Conservation (phyloP, 2,329 filamentous ascomycete genomes). For the Penicillium fuscoglaucum region DNA sequence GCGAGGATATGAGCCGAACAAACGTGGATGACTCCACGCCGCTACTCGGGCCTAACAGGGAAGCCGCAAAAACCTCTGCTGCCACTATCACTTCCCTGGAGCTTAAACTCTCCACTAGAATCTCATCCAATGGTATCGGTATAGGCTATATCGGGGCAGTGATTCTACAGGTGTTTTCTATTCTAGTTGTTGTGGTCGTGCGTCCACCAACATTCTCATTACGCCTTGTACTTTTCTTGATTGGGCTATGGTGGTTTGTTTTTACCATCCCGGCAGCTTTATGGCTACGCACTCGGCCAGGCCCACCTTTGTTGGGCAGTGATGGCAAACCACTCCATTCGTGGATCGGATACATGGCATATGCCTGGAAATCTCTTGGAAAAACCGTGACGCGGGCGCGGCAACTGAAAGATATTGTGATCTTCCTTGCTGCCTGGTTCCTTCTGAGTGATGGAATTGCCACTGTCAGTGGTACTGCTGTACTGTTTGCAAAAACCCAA, state of each 20-base stretch:
- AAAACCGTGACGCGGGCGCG: slow-evolving; percentile 75
- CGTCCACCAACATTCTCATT: slow-evolving; percentile 81
- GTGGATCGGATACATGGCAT: slow-evolving; percentile 71
- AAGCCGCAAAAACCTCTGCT: slow-evolving; percentile 5
- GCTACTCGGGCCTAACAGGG: slow-evolving; percentile 24
- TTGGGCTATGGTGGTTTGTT: slow-evolving; percentile 88
- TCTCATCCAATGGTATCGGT: slow-evolving; percentile 89
- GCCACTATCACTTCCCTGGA: slow-evolving; percentile 54
- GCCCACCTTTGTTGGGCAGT: slow-evolving; percentile 65
- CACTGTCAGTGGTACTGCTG: slow-evolving; percentile 89
- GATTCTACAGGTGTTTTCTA: slow-evolving; percentile 77
- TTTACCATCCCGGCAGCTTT: slow-evolving; percentile 87
- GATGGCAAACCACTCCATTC: slow-evolving; percentile 45
- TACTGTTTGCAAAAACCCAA: slow-evolving; percentile 92
- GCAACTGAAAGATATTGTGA: slow-evolving; percentile 72
- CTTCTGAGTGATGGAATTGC: slow-evolving; percentile 91
- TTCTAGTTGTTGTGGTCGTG: slow-evolving; percentile 71
- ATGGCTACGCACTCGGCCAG: slow-evolving; percentile 85
- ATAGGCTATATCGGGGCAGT: slow-evolving; percentile 90
- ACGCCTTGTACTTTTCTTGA: slow-evolving; percentile 79
- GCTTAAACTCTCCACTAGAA: slow-evolving; percentile 79
- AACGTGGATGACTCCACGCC: slow-evolving; percentile 28
- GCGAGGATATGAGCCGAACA: background rate
- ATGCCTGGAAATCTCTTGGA: slow-evolving; percentile 84
- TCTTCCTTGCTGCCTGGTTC: slow-evolving; percentile 92